Evolutionary conservation across 306 rosid genomes (phyloP), one percentile per base, ranked within the genome.

Genomic region (Myrica gale): DNA sequence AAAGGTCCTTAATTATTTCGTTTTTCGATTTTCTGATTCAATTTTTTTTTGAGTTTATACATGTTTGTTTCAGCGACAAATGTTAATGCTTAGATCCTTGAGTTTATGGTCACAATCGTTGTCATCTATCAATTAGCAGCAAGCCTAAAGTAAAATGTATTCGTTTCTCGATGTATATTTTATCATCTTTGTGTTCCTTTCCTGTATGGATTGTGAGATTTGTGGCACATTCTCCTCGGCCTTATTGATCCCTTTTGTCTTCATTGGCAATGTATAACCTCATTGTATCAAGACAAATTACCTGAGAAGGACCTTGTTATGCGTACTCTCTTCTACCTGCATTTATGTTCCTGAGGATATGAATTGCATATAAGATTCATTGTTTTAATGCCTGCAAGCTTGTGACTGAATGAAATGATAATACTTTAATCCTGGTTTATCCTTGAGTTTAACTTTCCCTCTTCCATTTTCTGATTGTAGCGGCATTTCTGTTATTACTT

Each of bases 301-400:
- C 71, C 70, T 74, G 62, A 70, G 71, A 55, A 43, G 52, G 55
- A 44, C 71, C 69, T 32, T 17, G 68, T 42, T 80, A 42, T 76
- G 78, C 60, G 60, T 63, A 51, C 71, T 43, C 68, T n/a, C 7
- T 57, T 77, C 43, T 42, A 26, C 61, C 75, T 71, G 74, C 60
- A 9, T 16, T 75, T 52, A 39, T 45, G 72, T 42, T 43, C 70
- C 3, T n/a, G 8, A 41, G 26, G 32, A 42, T 48, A 2, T 48
- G 13, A 11, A 15, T 11, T 9, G 15, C 53, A 48, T 11, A 11
- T 48, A 48, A 15, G 13, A 48, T 9, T 11, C 53, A 48, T 48
- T 47, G 4, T 47, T 48, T 48, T 15, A 4, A 15, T 48, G 53
- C 1, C 3, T 11, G 10, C 16, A 11, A 11, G 13, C 13, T 9